phyloP scores from a whole-genome alignment of 352 stramenopile species.

The Pythium aquatile region DNA sequence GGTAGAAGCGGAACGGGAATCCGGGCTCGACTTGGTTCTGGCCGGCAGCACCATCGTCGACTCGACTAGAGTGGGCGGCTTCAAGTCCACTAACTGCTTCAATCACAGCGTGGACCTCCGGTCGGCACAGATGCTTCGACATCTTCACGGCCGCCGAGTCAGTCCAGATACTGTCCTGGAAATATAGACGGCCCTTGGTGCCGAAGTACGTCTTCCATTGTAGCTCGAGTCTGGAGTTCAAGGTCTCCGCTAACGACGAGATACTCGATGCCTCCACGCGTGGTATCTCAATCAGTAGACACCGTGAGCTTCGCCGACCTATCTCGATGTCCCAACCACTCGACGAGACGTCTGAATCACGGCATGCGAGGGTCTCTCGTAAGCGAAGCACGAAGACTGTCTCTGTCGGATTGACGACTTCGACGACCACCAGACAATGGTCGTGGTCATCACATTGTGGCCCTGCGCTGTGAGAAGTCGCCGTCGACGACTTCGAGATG shows the following conservation, averaged over 20 bases:
- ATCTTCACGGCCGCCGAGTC: neutral
- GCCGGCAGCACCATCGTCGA: neutral
- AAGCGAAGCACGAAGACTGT: slow-evolving; percentile 60
- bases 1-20: slow-evolving; percentile 29
- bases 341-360: neutral
- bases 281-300: slow-evolving; percentile 21
- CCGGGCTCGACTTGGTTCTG: neutral
- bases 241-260: slow-evolving; percentile 2
- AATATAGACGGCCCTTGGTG: slow-evolving; percentile 17
- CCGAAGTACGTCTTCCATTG: slow-evolving; percentile 32
- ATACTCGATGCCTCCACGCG: neutral
- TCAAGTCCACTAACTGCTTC: slow-evolving; percentile 1
- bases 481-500: slow-evolving; percentile 20
- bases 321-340: slow-evolving; percentile 27
- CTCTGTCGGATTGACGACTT: slow-evolving; percentile 70
- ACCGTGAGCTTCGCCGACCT: slow-evolving; percentile 24
- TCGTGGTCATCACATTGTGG: slow-evolving; percentile 35
- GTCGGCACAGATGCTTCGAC: slow-evolving; percentile 5
- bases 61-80: neutral
- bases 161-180: slow-evolving; percentile 24
- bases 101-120: slow-evolving; percentile 10
- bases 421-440: slow-evolving; percentile 44
- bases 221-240: slow-evolving; percentile 17
- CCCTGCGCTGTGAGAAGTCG: neutral
- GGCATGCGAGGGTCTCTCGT: neutral